These are phyloP conservation scores for Trichoderma gamsii DNA, from an alignment of 495 filamentous ascomycete species.

Conservation along the genomic window DNA sequence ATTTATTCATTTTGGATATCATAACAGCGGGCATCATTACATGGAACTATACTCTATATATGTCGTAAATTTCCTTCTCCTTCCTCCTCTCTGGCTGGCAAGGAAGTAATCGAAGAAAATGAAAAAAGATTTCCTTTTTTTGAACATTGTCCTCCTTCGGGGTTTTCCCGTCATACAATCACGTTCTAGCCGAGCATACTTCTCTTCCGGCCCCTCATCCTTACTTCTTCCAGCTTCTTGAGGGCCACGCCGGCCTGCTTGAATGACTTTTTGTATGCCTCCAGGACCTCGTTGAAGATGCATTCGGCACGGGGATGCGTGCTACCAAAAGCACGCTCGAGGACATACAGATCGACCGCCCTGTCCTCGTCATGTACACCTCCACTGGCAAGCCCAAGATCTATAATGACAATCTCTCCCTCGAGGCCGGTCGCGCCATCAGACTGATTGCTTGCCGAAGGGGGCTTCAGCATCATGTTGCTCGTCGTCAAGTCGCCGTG, in stretches of 20 bases:
- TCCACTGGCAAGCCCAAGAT: slow-evolving; percentile 87
- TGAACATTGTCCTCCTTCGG: background rate
- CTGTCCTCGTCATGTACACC: slow-evolving; percentile 83
- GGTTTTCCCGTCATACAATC: background rate
- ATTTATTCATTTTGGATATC: slow-evolving; percentile 2
- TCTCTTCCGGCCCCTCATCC: slow-evolving; percentile 92
- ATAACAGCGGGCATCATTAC: slow-evolving; percentile 13
- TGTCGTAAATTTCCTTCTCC: background rate
- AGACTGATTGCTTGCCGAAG: slow-evolving; percentile 8
- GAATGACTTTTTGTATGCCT: slow-evolving; percentile 46
- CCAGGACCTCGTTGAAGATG: slow-evolving; percentile 58
- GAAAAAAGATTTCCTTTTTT: background rate
- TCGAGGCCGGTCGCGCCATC: slow-evolving; percentile 26
- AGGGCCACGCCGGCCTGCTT: slow-evolving; percentile 46
- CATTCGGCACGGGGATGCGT: slow-evolving; percentile 84
- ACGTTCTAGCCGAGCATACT: slow-evolving; percentile 76
- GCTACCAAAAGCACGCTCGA: slow-evolving; percentile 92
- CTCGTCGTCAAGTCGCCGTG: slow-evolving; percentile 97
- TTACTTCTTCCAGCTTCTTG: slow-evolving; percentile 82
- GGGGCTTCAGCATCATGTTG: slow-evolving; percentile 78
- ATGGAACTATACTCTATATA: background rate
- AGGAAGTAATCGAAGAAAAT: background rate
- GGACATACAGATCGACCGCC: slow-evolving; percentile 93
- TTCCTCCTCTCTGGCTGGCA: background rate
- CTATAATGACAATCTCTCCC: slow-evolving; percentile 85